These are phyloP conservation scores for Huntiella decipiens DNA, from an alignment of 2,329 filamentous ascomycete genomes.

Conservation along the genomic window DNA sequence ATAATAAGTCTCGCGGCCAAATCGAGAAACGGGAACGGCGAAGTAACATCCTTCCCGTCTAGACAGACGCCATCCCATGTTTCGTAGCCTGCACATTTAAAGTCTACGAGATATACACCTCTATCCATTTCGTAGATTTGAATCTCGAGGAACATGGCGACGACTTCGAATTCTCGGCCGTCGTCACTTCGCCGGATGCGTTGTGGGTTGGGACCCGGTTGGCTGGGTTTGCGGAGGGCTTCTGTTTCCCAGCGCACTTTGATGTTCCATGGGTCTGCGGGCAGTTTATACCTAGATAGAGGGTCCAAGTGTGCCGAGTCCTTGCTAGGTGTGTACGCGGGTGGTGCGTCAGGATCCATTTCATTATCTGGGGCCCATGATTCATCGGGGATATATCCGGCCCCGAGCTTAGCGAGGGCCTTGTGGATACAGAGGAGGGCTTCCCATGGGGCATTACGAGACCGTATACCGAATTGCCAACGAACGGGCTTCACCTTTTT, in stretches of 20 bases:
- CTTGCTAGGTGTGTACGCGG: conserved; percentile 24
- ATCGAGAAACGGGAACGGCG: conserved; percentile 88
- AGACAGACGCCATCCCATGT: conserved; percentile 51
- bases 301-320: conserved; percentile 26
- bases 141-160: conserved; percentile 91
- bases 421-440: conserved; percentile 92
- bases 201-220: conserved; percentile 3
- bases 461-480: conserved; percentile 97
- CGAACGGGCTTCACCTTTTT: conserved; percentile 68
- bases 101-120: conserved; percentile 88
- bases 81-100: conserved; percentile 96
- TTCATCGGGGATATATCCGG: conserved; percentile 62
- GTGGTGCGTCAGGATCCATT: conserved; percentile 21
- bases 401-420: conserved; percentile 70
- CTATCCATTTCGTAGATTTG: conserved; percentile 90
- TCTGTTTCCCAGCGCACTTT: conserved; percentile 74
- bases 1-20: conserved; percentile 84
- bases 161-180: conserved; percentile 32
- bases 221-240: conserved; percentile 10
- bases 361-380: conserved; percentile 32
- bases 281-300: conserved; percentile 55
- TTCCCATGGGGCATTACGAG: conserved; percentile 82
- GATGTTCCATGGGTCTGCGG: conserved; percentile 88
- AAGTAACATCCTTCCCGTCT: conserved; percentile 88
- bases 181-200: conserved; percentile 19